Evolutionary conservation across 129 eudicot genomes (phyloP), one percentile per base, ranked within the genome.

Genomic region (Centrapalus pauciflorus): DNA sequence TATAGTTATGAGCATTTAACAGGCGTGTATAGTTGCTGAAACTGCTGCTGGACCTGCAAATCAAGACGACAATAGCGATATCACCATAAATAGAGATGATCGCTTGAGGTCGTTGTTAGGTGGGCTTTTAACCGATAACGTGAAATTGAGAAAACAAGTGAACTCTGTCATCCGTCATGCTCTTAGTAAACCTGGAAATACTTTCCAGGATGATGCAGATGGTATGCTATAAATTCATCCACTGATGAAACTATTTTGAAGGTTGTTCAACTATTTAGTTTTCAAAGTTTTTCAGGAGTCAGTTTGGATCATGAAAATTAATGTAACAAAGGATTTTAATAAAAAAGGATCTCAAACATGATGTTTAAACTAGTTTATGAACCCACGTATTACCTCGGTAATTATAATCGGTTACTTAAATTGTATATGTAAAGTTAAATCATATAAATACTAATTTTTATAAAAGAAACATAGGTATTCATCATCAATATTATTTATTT

Each of bases 11-110:
- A 24, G n/a, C 3, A 30, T 35, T 64, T 37, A 66, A 62, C 81
- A 88, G 91, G 96, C 80, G 4, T 88, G 70, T 50, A 80, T 83
- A 45, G 78, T 79, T 7, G 77, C 45, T 49, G 84, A 74, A 24
- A 71, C 67, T 55, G 70, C 45, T 57, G 23, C 28, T 5, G 30
- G 60, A 6, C 56, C 43, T 32, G 62, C 67, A 49, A 54, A 49
- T 77, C n/a, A 24, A 32, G 35, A 52, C 20, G 23, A 41, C 14
- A 49, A 20, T 28, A n/a, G n/a, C n/a, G n/a, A n/a, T n/a, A n/a
- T n/a, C n/a, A 25, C 40, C 1, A 46, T 50, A 10, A 59, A 28
- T 20, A 30, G 61, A 21, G 82, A 76, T 19, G 79, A 61, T 50
- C 82, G 80, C n/a, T 72, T 84, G 72, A 79, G 84, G 77, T 72